Evolutionary conservation across 169 alveolate species (phyloP).

Genomic region (Babesia caballi): DNA sequence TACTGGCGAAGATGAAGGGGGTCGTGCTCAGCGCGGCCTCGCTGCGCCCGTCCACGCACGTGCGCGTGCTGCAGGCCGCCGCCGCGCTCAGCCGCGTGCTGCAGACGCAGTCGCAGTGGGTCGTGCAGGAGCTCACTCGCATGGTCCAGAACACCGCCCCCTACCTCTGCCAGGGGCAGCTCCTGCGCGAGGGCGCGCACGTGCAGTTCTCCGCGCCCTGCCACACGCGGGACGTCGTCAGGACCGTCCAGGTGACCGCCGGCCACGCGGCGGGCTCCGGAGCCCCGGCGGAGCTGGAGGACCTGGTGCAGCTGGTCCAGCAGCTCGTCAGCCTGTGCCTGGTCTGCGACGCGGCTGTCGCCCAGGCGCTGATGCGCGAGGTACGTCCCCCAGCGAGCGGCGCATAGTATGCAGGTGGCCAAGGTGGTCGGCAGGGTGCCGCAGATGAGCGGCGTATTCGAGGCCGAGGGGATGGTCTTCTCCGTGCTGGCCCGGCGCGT

Average conservation of each 20-base stretch:
- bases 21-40: conserved; percentile 7
- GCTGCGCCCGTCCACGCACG: conserved; percentile 22
- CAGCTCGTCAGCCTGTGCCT: conserved; percentile 19
- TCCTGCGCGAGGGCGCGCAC: background rate
- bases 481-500: conserved; percentile 51
- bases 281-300: conserved; percentile 30
- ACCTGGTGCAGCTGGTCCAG: conserved; percentile 29
- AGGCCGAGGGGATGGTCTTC: conserved; percentile 54
- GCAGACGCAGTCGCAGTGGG: conserved; percentile 47
- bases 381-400: background rate
- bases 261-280: conserved; percentile 8
- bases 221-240: conserved; percentile 21
- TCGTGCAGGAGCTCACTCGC: conserved; percentile 38
- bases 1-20: conserved; percentile 39
- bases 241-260: conserved; percentile 16
- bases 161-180: conserved; percentile 56
- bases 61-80: conserved; percentile 13
- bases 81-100: conserved; percentile 17
- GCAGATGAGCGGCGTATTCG: conserved; percentile 14
- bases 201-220: conserved; percentile 38
- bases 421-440: conserved; percentile 47
- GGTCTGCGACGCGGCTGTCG: conserved; percentile 31
- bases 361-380: conserved; percentile 30
- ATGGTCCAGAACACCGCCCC: conserved; percentile 35
- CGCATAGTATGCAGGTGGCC: conserved; percentile 10